phyloP scores from a whole-genome alignment of 495 filamentous ascomycete genomes.

The Chaetomium fimeti region DNA sequence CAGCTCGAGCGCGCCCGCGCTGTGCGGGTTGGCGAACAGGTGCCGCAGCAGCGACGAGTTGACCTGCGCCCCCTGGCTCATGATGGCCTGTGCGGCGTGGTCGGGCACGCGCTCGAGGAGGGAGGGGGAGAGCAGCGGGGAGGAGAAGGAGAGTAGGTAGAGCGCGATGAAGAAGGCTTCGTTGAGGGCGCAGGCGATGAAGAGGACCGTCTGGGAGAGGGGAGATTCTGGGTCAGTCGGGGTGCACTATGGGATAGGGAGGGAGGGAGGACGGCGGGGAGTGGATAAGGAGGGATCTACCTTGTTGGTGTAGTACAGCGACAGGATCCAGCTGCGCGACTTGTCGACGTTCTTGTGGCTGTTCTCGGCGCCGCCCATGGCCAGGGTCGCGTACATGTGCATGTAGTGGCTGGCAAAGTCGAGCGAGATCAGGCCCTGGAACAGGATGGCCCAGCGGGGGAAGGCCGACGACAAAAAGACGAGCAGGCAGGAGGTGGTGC shows the following conservation, averaged over 20 bases:
- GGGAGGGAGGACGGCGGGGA: constrained; percentile 10
- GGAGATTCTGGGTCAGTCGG: constrained; percentile 17
- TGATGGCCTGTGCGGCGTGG: constrained; percentile 46
- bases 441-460: constrained; percentile 86
- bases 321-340: constrained; percentile 73
- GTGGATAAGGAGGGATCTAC: constrained; percentile 48
- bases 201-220: constrained; percentile 71
- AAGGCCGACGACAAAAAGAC: constrained; percentile 91
- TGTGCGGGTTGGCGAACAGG: constrained; percentile 80
- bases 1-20: constrained; percentile 85
- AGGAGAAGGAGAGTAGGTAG: constrained; percentile 96
- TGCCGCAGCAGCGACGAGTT: constrained; percentile 59
- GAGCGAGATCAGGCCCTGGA: constrained; percentile 87
- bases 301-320: constrained; percentile 95
- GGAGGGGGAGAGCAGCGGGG: constrained; percentile 76
- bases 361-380: constrained; percentile 71
- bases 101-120: constrained; percentile 58
- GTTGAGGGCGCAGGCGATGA: constrained; percentile 84
- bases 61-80: constrained; percentile 64
- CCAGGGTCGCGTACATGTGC: constrained; percentile 93
- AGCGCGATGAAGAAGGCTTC: constrained; percentile 96
- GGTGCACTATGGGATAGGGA: not conserved
- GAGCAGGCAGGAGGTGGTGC: constrained; percentile 89
- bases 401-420: constrained; percentile 96
- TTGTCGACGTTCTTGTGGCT: constrained; percentile 95